Evolutionary conservation across 2,329 filamentous ascomycete genomes (phyloP).

Genomic region (Venturia nashicola): DNA sequence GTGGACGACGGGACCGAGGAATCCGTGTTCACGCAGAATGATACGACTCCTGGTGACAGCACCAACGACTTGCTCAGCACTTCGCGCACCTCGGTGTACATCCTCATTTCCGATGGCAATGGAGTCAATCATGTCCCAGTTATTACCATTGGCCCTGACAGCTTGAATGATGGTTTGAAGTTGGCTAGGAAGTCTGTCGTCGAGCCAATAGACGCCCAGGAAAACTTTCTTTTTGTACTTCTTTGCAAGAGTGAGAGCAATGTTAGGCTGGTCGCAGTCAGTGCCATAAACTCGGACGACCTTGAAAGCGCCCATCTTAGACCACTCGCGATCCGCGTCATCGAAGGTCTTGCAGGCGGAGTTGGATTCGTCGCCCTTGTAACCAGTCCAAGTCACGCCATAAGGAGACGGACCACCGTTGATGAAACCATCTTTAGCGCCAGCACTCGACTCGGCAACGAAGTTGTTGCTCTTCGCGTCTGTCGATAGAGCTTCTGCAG

Average conservation of each 20-base stretch:
- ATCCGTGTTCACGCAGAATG: constrained; percentile 50
- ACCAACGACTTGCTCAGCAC: constrained; percentile 39
- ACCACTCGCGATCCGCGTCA: constrained; percentile 54
- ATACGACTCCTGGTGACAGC: constrained; percentile 46
- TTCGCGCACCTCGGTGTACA: constrained; percentile 51
- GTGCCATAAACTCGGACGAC: constrained; percentile 67
- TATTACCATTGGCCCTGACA: constrained; percentile 32
- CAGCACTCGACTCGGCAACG: neutral
- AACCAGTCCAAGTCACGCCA: constrained; percentile 48
- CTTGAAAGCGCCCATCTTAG: constrained; percentile 44
- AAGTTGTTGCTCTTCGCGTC: neutral
- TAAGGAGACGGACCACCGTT: constrained; percentile 14
- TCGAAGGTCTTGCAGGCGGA: constrained; percentile 51
- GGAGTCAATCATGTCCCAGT: constrained; percentile 60
- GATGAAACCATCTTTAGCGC: neutral
- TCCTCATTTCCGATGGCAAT: constrained; percentile 73
- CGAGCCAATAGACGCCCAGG: constrained; percentile 59
- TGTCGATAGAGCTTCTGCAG: neutral
- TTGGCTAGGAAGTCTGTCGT: constrained; percentile 37
- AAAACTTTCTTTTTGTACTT: constrained; percentile 58
- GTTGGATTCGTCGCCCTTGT: constrained; percentile 34
- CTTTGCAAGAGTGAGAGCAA: constrained; percentile 50
- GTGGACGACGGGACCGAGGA: constrained; percentile 60
- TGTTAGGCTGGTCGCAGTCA: constrained; percentile 61
- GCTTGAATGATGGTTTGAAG: constrained; percentile 49